Conservation (phyloP, 164 flowering plant species). For the Sedum album region DNA sequence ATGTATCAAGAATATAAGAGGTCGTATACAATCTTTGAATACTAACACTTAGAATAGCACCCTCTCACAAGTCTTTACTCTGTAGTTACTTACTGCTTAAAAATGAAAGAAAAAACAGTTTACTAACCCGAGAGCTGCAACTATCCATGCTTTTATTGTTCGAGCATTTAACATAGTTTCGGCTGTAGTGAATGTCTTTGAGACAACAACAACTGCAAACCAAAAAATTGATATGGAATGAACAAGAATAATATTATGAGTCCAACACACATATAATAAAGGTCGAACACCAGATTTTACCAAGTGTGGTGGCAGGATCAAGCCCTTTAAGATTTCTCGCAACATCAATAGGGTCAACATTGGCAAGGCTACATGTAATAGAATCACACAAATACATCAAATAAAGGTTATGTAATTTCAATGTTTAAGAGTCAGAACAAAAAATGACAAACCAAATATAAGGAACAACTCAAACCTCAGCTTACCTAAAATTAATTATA, state of each 20-base stretch:
- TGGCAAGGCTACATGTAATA: constrained; percentile 69
- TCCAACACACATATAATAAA: background rate
- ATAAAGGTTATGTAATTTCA: background rate
- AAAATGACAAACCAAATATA: background rate
- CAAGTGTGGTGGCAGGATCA: constrained; percentile 92
- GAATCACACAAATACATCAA: constrained; percentile 1
- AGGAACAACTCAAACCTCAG: background rate
- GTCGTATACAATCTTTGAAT: background rate
- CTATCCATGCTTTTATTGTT: constrained; percentile 91
- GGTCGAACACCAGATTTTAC: constrained; percentile 26
- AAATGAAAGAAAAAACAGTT: background rate
- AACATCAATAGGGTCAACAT: constrained; percentile 93
- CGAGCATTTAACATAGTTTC: constrained; percentile 99
- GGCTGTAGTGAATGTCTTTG: constrained; percentile 97
- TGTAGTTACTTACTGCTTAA: background rate
- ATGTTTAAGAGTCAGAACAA: background rate
- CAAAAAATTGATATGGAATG: constrained; percentile 9
- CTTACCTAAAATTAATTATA: background rate
- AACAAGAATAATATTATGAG: background rate
- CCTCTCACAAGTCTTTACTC: background rate
- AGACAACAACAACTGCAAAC: constrained; percentile 86
- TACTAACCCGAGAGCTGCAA: constrained; percentile 77
- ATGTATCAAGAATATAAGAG: background rate
- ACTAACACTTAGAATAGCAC: background rate
- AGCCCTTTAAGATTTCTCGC: constrained; percentile 72